Percentiles rank a stretch among this genome's conserved stretches.
These are phyloP conservation scores for Acmispon strigosus DNA, from an alignment of 306 rosid genomes.

Conservation along the genomic window DNA sequence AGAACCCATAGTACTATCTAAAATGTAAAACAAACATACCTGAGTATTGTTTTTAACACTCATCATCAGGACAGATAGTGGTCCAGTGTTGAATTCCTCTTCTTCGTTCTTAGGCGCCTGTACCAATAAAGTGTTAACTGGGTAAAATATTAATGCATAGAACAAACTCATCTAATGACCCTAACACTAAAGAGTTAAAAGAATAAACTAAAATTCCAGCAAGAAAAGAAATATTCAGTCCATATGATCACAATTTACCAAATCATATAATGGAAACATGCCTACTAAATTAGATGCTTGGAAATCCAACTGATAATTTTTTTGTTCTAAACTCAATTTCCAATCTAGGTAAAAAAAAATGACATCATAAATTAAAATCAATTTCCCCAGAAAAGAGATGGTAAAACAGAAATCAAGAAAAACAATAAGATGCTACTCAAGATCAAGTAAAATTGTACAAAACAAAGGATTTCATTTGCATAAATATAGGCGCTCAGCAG, in stretches of 20 bases:
- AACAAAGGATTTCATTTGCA: neutral
- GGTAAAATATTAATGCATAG: neutral
- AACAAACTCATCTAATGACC: neutral
- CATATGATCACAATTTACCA: neutral
- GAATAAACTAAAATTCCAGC: neutral
- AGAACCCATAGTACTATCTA: neutral
- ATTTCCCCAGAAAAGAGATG: neutral
- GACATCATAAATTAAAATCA: neutral
- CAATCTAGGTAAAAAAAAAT: neutral
- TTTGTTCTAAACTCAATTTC: too few relatives aligned
- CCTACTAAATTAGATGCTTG: too few relatives aligned
- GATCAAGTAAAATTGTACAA: neutral
- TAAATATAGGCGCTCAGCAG: neutral
- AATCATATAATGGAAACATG: neutral
- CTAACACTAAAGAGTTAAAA: neutral
- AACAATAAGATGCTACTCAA: neutral
- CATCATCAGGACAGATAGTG: constrained; percentile 87
- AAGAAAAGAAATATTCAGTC: neutral
- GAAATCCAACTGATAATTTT: too few relatives aligned
- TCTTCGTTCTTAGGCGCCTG: constrained; percentile 65
- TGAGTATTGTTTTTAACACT: constrained; percentile 90
- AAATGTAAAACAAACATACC: constrained; percentile 29
- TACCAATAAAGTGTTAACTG: neutral
- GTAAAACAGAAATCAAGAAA: neutral
- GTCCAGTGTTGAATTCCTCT: constrained; percentile 92